Conservation (phyloP, 306 rosid genomes). For the Myrica gale region DNA sequence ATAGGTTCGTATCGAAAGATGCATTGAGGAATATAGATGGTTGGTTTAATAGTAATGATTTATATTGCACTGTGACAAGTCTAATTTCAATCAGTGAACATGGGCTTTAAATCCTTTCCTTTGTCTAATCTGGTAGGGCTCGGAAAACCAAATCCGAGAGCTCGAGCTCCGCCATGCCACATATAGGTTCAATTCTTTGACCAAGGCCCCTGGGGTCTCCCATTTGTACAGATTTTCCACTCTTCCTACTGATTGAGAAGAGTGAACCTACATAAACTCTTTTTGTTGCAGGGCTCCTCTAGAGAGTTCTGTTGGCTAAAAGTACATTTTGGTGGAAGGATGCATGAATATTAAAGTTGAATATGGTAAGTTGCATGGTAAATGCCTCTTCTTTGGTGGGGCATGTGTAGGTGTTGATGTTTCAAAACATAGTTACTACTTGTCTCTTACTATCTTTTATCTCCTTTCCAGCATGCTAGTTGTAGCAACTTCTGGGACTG, state of each 20-base stretch:
- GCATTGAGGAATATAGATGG: not conserved
- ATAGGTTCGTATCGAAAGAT: not conserved
- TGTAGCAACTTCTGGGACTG: slow-evolving; percentile 95
- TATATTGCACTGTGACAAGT: not conserved
- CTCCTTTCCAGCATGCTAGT: slow-evolving; percentile 72
- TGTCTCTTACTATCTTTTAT: not conserved
- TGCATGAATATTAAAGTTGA: no score
- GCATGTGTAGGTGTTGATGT: not conserved
- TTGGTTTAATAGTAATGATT: not conserved
- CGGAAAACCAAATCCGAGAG: not conserved
- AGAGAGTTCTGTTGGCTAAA: no score
- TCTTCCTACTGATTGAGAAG: not conserved
- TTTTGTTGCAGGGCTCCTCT: no score
- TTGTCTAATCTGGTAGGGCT: not conserved
- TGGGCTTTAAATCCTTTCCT: not conserved
- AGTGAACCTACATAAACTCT: no score
- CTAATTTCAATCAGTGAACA: no score
- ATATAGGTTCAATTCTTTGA: slow-evolving; percentile 67
- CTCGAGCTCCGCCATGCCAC: slow-evolving; percentile 49
- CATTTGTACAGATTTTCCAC: not conserved
- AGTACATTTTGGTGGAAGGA: no score
- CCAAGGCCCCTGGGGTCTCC: not conserved
- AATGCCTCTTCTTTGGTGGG: not conserved
- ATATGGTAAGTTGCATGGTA: not conserved
- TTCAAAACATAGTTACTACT: slow-evolving; percentile 9